Evolutionary conservation across 2,329 filamentous ascomycete genomes (phyloP), one percentile per base, ranked within the genome.

Genomic region (Verticillium nubilum): DNA sequence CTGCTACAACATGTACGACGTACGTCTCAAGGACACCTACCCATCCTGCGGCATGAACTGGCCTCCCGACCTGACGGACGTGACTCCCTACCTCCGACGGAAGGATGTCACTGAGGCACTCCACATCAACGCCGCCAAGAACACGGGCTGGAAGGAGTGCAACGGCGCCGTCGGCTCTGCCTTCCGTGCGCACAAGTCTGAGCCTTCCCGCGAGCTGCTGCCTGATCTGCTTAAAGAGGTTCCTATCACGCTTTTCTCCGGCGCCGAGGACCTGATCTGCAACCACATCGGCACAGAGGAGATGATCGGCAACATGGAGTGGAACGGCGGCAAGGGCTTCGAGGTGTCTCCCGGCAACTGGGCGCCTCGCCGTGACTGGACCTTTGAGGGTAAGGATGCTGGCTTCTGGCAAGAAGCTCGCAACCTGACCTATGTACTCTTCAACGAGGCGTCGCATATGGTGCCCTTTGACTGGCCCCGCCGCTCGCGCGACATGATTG

Each of bases 381-480:
- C 87, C 1, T 97, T 98, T 65, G 95, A 98, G 73, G 91, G 88
- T 62, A 85, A 97, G 66, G 78, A 86, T 1, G 93, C 93, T 3
- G 95, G 95, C 26, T 91, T 96, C 70, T 99, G 94, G 81, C 96
- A 99, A 74, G 86, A 92, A 72, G 94, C 95, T 1, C 87, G 96
- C 65, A 99, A 99, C 75, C 77, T 99, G 62, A 97, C 95, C 1
- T 99, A 99, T 70, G 88, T 99, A 31, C 81, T 96, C 47, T 97
- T 98, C 76, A 91, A 96, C 79, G 96, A 99, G 73, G 87, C 92
- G 17, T 96, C 91, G 56, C 95, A 99, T 74, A 99, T 99, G 95
- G 95, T 99, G 1, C 96, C 95, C 1, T 98, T 95, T 69, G 94
- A 99, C 74, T 90, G 90, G 67, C 88, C 94, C 1, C 87, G 92